Evolutionary conservation across 2,329 filamentous ascomycete genomes (phyloP), one percentile per base, ranked within the genome.

Genomic region (Aspergillus tubingensis): DNA sequence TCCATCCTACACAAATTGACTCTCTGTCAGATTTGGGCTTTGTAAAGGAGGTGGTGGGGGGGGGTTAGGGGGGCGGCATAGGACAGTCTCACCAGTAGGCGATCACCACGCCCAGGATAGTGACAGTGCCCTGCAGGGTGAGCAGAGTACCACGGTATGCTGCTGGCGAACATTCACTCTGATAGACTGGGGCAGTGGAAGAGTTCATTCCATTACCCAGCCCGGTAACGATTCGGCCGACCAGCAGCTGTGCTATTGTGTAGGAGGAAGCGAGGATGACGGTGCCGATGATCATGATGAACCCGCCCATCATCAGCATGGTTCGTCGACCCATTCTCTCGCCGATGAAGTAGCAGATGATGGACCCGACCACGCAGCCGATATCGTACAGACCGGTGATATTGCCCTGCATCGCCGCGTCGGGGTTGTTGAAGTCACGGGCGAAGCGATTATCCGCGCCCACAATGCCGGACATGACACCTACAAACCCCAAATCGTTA

Each of bases 141-240:
- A 74, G 51, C 17, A 72, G 48, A 0, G 66, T 63, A 17, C 71
- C 71, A 13, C 71, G 64, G 19, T 66, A 67, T 1, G 64, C 52
- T 0, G 68, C 66, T 0, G 72, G 70, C 2, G 67, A 65, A 52
- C 67, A 67, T 54, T 77, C 74, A 3, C 70, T 71, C 56, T 76
- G 74, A 47, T 71, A 77, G 0, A 70, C 67, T 1, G 67, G 67
- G 0, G 67, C 68, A 0, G 68, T 70, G 3, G 65, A 68, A 4
- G 65, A 68, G 54, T 70, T 70, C 63, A 68, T 67, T n/a, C 68
- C 67, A 19, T 68, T 69, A 0, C 68, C 67, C 68, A 83, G 67
- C 0, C 80, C 80, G 0, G 80, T 81, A 15, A 82, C 71, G 57
- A 82, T 79, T 8, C 81, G 70, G 0, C 80, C 81, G 19, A 77